Evolutionary conservation across 768 basidiomycete species (phyloP).

Genomic region (Arthromyces matolae): DNA sequence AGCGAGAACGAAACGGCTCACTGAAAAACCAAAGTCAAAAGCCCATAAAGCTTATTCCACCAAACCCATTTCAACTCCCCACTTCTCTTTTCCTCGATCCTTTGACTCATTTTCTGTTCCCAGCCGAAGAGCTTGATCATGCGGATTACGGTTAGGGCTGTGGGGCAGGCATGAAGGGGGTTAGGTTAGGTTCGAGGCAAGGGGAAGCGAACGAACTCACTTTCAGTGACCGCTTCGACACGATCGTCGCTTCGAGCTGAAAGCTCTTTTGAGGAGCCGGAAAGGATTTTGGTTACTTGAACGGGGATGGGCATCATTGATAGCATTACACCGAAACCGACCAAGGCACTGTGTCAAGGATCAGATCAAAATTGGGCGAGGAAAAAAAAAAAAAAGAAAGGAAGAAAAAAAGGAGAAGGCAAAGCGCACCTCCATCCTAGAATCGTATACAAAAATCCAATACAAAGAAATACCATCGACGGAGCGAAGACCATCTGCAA

Average conservation of each 20-base stretch:
- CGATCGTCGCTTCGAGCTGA: conserved; percentile 54
- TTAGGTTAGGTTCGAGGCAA: no score
- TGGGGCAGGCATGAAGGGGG: no score
- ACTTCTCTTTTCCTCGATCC: conserved; percentile 51
- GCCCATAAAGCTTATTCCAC: conserved; percentile 45
- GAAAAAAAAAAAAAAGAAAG: no score
- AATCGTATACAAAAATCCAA: conserved; percentile 41
- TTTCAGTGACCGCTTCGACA: conserved; percentile 57
- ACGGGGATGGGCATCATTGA: conserved; percentile 53
- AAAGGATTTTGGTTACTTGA: conserved; percentile 41
- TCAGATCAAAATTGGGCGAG: no score
- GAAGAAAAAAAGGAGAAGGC: no score
- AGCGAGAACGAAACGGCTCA: conserved; percentile 18
- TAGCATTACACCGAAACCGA: conserved; percentile 50
- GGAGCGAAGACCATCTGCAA: conserved; percentile 33
- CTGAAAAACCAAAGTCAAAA: conserved; percentile 41
- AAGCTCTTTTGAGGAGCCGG: conserved; percentile 39
- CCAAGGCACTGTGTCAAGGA: conserved; percentile 56
- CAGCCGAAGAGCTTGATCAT: conserved; percentile 72
- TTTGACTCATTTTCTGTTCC: conserved; percentile 51
- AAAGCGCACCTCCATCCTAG: conserved; percentile 40
- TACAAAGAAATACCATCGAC: conserved; percentile 31
- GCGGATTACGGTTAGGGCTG: conserved; percentile 52
- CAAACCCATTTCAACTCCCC: conserved; percentile 52
- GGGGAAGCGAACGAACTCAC: conserved; percentile 29